Evolutionary conservation across 2,329 filamentous ascomycete genomes (phyloP), one percentile per base, ranked within the genome.

Genomic region (Pestalotiopsis sp.): DNA sequence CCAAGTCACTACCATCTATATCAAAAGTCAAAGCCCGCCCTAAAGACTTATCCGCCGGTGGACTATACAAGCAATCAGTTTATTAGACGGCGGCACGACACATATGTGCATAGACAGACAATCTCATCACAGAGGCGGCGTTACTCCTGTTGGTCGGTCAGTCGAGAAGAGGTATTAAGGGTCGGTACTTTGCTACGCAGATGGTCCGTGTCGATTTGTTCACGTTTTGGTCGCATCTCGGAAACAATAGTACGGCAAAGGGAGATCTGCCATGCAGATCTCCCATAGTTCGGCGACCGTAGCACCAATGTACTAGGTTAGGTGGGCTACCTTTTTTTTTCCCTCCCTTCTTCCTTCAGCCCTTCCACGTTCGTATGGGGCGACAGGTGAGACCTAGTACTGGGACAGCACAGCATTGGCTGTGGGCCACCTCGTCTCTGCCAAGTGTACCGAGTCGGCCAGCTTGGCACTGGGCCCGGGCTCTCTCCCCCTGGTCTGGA

Each of bases 221-320:
- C 64, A 31, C 23, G 64, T 38, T 36, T 9, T 66, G 64, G 64
- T 66, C 64, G 31, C 25, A 38, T 58, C 41, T 57, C 64, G 31
- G 52, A 57, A 64, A 66, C 45, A 39, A 38, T 41, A 66, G 27
- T 66, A 66, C 52, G 27, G 49, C 49, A 49, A 66, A 31, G 57
- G 66, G 20, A 62, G 66, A 67, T 67, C 66, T 62, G 45, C 45
- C 45, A 52, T 52, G 45, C 45, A 52, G 45, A 52, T 52, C 45
- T 52, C 39, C 66, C 66, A 67, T 67, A 52, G 59, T 63, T 57
- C 66, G 58, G 59, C 59, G 45, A 63, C 66, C 64, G 36, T 20
- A 66, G 64, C 58, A 60, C 58, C 27, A 52, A 59, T 45, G 38
- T 49, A 14, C 41, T 49, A 49, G 4, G 13, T 14, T 45, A 17